A percentile compares a stretch with the other conserved stretches of the same genome.
Evolutionary conservation across 108 stramenopile species (phyloP).

Genomic region (Cylindrotheca closterium): DNA sequence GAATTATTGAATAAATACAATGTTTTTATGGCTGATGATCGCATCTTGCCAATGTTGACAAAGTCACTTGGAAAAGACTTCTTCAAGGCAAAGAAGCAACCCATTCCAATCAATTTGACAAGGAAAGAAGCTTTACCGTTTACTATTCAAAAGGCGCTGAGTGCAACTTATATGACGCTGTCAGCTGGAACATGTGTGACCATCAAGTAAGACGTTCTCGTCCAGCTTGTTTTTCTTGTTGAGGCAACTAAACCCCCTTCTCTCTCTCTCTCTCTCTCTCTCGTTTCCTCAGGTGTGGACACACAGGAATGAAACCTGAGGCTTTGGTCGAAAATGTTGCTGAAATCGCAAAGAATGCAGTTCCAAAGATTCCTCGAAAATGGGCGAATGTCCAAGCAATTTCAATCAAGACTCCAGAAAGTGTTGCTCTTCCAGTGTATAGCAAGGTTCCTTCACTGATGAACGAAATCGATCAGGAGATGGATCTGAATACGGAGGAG

Average conservation of each 20-base stretch:
- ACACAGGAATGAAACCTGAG: slow-evolving; percentile 72
- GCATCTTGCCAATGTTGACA: slow-evolving; percentile 92
- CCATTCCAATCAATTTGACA: slow-evolving; percentile 75
- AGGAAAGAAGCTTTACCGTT: slow-evolving; percentile 72
- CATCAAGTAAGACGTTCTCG: slow-evolving; percentile 39
- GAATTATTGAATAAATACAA: slow-evolving; percentile 71
- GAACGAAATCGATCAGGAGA: slow-evolving; percentile 33
- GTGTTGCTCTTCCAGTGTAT: slow-evolving; percentile 85
- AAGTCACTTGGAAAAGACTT: slow-evolving; percentile 90
- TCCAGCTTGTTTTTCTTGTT: too few relatives aligned
- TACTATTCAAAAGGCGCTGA: slow-evolving; percentile 57
- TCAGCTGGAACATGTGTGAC: slow-evolving; percentile 81
- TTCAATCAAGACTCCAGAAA: slow-evolving; percentile 73
- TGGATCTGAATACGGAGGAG: slow-evolving; percentile 3
- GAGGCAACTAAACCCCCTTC: too few relatives aligned
- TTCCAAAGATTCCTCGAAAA: slow-evolving; percentile 72
- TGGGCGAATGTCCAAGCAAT: slow-evolving; percentile 90
- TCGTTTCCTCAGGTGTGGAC: slow-evolving; percentile 65
- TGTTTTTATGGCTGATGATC: slow-evolving; percentile 93
- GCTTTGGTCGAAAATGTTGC: slow-evolving; percentile 71
- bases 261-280: too few relatives aligned
- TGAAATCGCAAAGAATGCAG: slow-evolving; percentile 52
- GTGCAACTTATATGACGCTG: slow-evolving; percentile 75
- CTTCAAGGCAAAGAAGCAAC: slow-evolving; percentile 88
- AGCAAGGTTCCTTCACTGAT: slow-evolving; percentile 74